Percentiles rank a stretch among this genome's conserved stretches.
Evolutionary conservation across 345 rosid genomes (phyloP).

Genomic region (Rhodomyrtus tomentosa): DNA sequence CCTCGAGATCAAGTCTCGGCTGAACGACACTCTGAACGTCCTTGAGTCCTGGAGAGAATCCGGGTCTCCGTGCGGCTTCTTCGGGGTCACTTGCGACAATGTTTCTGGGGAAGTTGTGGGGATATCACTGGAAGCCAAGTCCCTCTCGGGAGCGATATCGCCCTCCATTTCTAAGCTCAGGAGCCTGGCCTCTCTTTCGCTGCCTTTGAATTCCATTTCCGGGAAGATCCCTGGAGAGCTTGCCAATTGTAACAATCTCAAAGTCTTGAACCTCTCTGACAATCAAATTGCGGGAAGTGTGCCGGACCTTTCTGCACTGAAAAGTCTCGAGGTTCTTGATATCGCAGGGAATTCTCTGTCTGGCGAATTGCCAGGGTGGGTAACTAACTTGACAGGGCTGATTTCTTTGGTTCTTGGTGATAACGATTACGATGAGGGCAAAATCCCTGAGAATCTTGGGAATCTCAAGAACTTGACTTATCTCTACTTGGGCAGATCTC

Average conservation of each 20-base stretch:
- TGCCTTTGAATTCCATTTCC: slow-evolving; percentile 36
- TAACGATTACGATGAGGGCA: slow-evolving; percentile 37
- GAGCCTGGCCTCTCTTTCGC: slow-evolving; percentile 28
- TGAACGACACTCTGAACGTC: slow-evolving; percentile 44
- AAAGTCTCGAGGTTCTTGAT: slow-evolving; percentile 38
- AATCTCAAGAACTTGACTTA: slow-evolving; percentile 55
- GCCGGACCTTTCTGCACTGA: slow-evolving; percentile 54
- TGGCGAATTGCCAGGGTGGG: slow-evolving; percentile 59
- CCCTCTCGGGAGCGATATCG: slow-evolving; percentile 58
- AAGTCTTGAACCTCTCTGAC: slow-evolving; percentile 39
- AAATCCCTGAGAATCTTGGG: slow-evolving; percentile 49
- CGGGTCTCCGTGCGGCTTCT: slow-evolving; percentile 43
- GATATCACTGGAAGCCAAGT: slow-evolving; percentile 35
- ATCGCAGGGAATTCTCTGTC: slow-evolving; percentile 36
- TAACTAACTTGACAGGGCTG: slow-evolving; percentile 44
- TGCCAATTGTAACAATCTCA: slow-evolving; percentile 32
- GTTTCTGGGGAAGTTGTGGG: slow-evolving; percentile 33
- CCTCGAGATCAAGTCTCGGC: slow-evolving; percentile 45
- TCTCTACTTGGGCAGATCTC: slow-evolving; percentile 30
- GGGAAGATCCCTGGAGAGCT: slow-evolving; percentile 52
- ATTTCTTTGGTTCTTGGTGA: slow-evolving; percentile 28
- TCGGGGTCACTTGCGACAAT: slow-evolving; percentile 47
- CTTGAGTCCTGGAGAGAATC: slow-evolving; percentile 62
- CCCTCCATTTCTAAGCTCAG: slow-evolving; percentile 39
- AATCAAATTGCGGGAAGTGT: slow-evolving; percentile 44